Conservation (phyloP, 2,329 filamentous ascomycete genomes). For the Colletotrichum tanaceti region DNA sequence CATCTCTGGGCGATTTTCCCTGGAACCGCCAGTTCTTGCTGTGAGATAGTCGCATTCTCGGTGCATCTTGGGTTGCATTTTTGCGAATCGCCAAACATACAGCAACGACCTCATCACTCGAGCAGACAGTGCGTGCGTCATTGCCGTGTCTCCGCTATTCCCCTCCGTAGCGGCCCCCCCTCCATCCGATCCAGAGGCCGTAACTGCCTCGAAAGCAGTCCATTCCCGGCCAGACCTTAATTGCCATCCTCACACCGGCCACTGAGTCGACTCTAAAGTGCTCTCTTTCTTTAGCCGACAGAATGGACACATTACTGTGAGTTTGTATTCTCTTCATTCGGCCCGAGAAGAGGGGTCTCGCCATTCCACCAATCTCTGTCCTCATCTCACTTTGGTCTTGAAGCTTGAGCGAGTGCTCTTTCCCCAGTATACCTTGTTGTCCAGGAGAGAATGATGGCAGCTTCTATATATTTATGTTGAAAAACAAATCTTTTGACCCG, state of each 20-base stretch:
- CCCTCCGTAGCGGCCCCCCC: slow-evolving; percentile 37
- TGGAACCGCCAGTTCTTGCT: background rate
- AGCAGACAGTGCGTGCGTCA: slow-evolving; percentile 37
- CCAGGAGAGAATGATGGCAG: background rate
- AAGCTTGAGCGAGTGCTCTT: slow-evolving; percentile 13
- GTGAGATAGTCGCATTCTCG: background rate
- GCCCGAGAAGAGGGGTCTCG: slow-evolving; percentile 3
- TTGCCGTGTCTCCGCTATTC: slow-evolving; percentile 37
- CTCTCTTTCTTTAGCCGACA: background rate
- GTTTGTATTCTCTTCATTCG: slow-evolving; percentile 34
- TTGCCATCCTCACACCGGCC: slow-evolving; percentile 2
- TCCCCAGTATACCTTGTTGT: background rate
- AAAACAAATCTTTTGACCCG: too few relatives aligned
- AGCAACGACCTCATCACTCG: background rate
- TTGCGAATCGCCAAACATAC: background rate
- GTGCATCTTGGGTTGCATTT: background rate
- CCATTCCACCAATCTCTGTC: slow-evolving; percentile 2
- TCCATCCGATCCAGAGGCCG: slow-evolving; percentile 37
- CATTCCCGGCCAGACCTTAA: slow-evolving; percentile 5
- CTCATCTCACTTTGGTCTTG: background rate
- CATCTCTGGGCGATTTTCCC: slow-evolving; percentile 32
- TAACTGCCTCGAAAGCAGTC: slow-evolving; percentile 30
- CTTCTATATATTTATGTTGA: too few relatives aligned
- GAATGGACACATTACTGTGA: slow-evolving; percentile 50
- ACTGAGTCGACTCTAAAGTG: background rate